Percentiles rank a stretch among this genome's conserved stretches.
These are phyloP conservation scores for Hippophae gyantsensis DNA, from an alignment of 306 rosid genomes.

Conservation along the genomic window DNA sequence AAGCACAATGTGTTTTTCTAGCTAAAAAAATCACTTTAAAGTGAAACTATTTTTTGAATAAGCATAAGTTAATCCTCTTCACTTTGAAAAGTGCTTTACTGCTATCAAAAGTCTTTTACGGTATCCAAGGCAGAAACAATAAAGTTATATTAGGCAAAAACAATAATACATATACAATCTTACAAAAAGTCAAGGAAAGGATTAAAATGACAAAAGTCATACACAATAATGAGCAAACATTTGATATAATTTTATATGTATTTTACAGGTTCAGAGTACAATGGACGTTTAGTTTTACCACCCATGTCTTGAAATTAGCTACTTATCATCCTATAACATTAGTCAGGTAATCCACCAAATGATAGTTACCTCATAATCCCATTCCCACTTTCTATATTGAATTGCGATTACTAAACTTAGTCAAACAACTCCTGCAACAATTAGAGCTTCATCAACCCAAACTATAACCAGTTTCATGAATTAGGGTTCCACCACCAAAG, in stretches of 20 bases:
- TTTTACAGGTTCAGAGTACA: slow-evolving; percentile 49
- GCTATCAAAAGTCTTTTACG: too few species aligned
- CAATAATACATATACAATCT: slow-evolving; percentile 20
- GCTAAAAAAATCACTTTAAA: too few species aligned
- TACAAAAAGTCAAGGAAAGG: not conserved
- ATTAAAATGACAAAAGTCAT: slow-evolving; percentile 20
- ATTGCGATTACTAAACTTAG: slow-evolving; percentile 36
- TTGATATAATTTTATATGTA: slow-evolving; percentile 22
- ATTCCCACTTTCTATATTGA: slow-evolving; percentile 37
- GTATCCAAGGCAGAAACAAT: too few species aligned
- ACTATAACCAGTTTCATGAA: slow-evolving; percentile 22
- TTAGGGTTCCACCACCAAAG: slow-evolving; percentile 26
- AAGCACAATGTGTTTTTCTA: too few species aligned
- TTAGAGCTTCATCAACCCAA: slow-evolving; percentile 28
- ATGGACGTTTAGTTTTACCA: slow-evolving; percentile 36
- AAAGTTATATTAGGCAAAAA: slow-evolving; percentile 35
- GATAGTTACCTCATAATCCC: slow-evolving; percentile 25
- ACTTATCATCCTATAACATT: slow-evolving; percentile 38
- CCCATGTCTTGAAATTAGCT: slow-evolving; percentile 57
- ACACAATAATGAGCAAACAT: slow-evolving; percentile 37
- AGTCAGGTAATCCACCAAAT: slow-evolving; percentile 35
- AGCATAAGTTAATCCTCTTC: too few species aligned
- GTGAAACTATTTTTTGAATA: too few species aligned
- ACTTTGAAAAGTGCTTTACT: too few species aligned
- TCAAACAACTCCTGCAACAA: slow-evolving; percentile 31